Evolutionary conservation across 2,329 filamentous ascomycete species (phyloP), one percentile per base, ranked within the genome.

Genomic region (Trichoderma hamatum): DNA sequence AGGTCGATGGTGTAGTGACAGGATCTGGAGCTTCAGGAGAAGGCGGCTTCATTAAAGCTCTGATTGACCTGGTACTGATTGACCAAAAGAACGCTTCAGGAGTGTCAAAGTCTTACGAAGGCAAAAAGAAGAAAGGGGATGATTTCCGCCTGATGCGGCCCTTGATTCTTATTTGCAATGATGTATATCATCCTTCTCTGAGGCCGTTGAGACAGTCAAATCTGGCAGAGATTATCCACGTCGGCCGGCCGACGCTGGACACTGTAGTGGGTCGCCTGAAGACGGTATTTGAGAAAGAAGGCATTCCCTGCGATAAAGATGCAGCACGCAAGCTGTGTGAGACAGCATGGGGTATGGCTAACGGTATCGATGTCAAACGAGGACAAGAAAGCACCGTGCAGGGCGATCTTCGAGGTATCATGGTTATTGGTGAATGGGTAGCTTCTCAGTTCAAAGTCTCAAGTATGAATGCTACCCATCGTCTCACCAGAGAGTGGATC

Each of bases 131-230:
- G 79, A 93, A 93, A 77, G 90, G 90, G 0, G 95, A 98, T 75
- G 91, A 90, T 69, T 99, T 99, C 77, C 88, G 92, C 52, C 86
- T 97, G 71, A 87, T 97, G 80, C 87, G 96, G 56, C 96, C 96
- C 0, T 84, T 99, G 34, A 93, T 99, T 62, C 84, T 99, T 59
- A 96, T 99, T 74, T 99, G 96, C 83, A 99, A 99, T 75, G 96
- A 99, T 78, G 89, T 98, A 1, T 99, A 99, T 76, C 94, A 97
- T 73, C 90, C 95, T 4, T 92, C 94, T 24, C 85, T 99, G 51
- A 88, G 94, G 32, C 94, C 93, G 0, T 84, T 99, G 9, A 89
- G 96, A n/a, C 92, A 95, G 72, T 94, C 93, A 0, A 89, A 84
- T 6, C 82, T 96, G 61, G 96, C 95, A 0, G 96, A 99, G 78